These are phyloP conservation scores for Saccharum spontaneum DNA, from an alignment of 176 grass and related monocot species.

Conservation along the genomic window DNA sequence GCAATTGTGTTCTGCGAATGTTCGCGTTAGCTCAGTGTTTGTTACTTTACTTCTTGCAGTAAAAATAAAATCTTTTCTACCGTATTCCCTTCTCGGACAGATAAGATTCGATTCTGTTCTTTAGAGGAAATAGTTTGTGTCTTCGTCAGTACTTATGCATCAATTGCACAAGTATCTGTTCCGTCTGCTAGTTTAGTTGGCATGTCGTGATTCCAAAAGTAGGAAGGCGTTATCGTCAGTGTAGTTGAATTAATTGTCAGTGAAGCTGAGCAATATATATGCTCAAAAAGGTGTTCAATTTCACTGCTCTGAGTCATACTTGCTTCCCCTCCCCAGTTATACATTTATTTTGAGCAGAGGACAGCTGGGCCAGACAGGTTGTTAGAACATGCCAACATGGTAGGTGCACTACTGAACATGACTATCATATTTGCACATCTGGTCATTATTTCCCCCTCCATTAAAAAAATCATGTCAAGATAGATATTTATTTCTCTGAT, in stretches of 20 bases:
- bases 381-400: background rate
- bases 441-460: background rate
- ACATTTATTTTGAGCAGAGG: conserved; percentile 15
- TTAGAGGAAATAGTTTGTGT: background rate
- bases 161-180: background rate
- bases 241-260: conserved; percentile 13
- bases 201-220: conserved; percentile 35
- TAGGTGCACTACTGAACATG: conserved; percentile 31
- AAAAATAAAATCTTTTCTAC: background rate
- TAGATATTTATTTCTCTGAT: background rate
- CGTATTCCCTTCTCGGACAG: background rate
- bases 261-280: conserved; percentile 10
- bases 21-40: background rate
- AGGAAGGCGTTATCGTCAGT: conserved; percentile 29
- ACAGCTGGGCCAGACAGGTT: conserved; percentile 2
- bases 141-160: background rate
- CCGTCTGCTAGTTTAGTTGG: background rate
- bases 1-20: background rate
- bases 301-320: background rate
- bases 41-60: background rate
- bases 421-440: conserved; percentile 25
- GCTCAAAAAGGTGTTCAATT: background rate
- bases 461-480: conserved; percentile 21
- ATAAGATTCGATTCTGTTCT: background rate
- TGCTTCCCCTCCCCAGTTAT: background rate